Base-by-base conservation (phyloP, 1,284 basidiomycete genomes). In the Ganoderma multipileum region DNA sequence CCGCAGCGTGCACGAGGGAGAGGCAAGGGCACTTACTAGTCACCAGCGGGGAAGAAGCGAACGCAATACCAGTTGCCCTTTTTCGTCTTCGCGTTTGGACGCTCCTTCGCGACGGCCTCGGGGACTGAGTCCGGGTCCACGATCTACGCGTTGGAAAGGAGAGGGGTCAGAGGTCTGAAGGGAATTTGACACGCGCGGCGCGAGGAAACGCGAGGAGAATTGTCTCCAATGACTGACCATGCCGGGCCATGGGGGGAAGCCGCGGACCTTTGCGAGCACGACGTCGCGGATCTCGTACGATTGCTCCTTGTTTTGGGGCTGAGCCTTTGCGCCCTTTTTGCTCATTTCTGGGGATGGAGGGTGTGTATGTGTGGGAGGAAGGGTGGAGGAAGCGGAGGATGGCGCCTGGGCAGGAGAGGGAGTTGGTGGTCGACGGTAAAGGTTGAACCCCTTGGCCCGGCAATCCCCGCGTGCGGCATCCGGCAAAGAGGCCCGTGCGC, bases 241-340 rank as follows among this genome's bases (percentile, higher is more conserved):
- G 77, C 89, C 94, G 68, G 95, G 95, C 97, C 97, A 99, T 38
- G 93, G 87, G 16, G 97, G 95, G 83, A 87, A 99, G 18, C 97
- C 97, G 82, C 94, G 94, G 78, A 99, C 85, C 84, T 98, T 96
- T 50, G 90, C 95, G 69, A 98, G 89, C 41, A 99, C 96, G 75
- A 96, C 86, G 79, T 98, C 96, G 78, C 93, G 87, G 66, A 85
- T 74, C 44, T 84, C 82, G 79, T 87, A 91, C 71, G 81, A 81
- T 39, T 82, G 81, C 73, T 83, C 83, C 79, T 81, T 79, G 26
- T 76, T 76, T 64, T 77, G 79, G 61, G 82, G 38, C 39, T 60
- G 58, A 39, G 58, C 75, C 80, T 88, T 89, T 73, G 81, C 74
- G 59, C 77, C 79, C 81, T 89, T 89, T 84, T 89, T 90, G 81